Evolutionary conservation across 441 rosid genomes (phyloP), one percentile per base, ranked within the genome.

Genomic region (Daphne laureola): DNA sequence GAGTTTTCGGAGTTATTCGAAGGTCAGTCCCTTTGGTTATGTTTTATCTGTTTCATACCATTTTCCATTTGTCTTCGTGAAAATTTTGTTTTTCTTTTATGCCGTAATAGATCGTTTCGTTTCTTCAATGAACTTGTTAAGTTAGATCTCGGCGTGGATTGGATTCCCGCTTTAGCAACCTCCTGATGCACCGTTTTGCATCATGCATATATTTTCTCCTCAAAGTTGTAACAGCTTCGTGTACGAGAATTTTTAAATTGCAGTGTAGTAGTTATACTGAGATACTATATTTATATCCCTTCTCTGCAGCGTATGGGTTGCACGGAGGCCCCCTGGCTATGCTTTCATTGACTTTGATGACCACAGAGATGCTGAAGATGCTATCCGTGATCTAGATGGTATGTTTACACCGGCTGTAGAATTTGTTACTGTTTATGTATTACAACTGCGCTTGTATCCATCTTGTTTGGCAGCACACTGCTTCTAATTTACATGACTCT

Each of bases 281-380:
- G 38, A 31, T 31, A 11, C 38, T 4, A 31, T 9, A 2, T 31
- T 11, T 4, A 31, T 9, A 2, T 31, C 9, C 38, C 9, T 43
- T 14, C 4, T 46, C 46, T 65, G 61, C 70, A 83, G 90, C 73
- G 87, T 83, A 4, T 83, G 90, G 91, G 91, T 81, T 53, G 87
- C 91, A 56, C 79, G 91, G 8, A 77, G 87, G 63, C 91, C 91
- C 21, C 91, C 91, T 0, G 91, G 87, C 14, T 84, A 84, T 64
- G 91, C 87, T 59, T 84, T 84, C 56, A 67, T 84, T 1, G 91
- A 84, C 46, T 84, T 84, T 60, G 91, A 84, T 56, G 91, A 84
- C 59, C 68, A 70, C 11, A 78, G 91, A 53, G 91, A 83, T 72
- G 87, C 91, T 0, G 66, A 74, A 43, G 90, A 83, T 66, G 90